A percentile compares a stretch with the other conserved stretches of the same genome.
Conservation (phyloP, 495 filamentous ascomycete species). For the Penicillium macrosclerotiorum region DNA sequence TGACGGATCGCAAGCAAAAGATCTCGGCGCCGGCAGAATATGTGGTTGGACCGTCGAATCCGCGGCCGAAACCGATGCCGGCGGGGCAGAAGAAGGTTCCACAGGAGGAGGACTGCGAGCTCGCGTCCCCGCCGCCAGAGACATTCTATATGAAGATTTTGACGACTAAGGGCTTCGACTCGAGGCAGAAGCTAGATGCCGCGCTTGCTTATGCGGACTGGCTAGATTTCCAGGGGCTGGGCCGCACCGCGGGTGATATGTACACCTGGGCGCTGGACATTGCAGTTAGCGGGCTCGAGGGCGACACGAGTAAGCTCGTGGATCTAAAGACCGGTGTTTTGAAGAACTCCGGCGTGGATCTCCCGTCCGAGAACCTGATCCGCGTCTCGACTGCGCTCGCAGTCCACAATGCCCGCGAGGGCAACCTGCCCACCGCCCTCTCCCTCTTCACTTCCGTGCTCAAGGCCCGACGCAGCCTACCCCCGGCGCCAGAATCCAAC, state of each 20-base stretch:
- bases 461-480: conserved; percentile 60
- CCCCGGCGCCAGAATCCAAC: conserved; percentile 20
- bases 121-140: conserved; percentile 62
- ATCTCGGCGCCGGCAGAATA: conserved; percentile 65
- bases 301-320: conserved; percentile 47
- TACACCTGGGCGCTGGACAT: conserved; percentile 72
- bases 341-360: conserved; percentile 43
- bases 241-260: conserved; percentile 61
- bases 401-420: conserved; percentile 67
- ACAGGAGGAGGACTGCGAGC: conserved; percentile 68
- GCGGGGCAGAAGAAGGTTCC: conserved; percentile 55
- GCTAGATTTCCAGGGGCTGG: conserved; percentile 71
- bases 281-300: conserved; percentile 50
- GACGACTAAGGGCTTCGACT: conserved; percentile 70
- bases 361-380: conserved; percentile 69
- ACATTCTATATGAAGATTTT: conserved; percentile 75
- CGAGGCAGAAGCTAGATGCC: conserved; percentile 71
- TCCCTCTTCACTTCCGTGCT: conserved; percentile 86
- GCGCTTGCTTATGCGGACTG: conserved; percentile 78
- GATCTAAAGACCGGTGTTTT: conserved; percentile 62
- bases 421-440: conserved; percentile 62
- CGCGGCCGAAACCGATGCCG: conserved; percentile 69
- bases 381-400: conserved; percentile 72
- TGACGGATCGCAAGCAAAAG: conserved; percentile 62
- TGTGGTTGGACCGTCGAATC: conserved; percentile 80